Conservation (phyloP, 768 basidiomycete genomes). For the Calocera viscosa region DNA sequence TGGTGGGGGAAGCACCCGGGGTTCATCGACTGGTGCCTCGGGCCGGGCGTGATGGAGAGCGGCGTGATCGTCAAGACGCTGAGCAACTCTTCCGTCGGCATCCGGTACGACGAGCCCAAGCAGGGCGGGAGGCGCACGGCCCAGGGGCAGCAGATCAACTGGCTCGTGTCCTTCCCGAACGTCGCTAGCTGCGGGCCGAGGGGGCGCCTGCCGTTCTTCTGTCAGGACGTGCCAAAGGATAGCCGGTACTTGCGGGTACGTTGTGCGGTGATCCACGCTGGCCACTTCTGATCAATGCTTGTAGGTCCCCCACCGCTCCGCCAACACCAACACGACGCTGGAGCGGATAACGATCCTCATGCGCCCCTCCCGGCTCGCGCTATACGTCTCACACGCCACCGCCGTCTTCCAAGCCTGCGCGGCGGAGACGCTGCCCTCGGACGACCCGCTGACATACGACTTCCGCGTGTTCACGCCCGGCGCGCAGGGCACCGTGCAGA, state of each 20-base stretch:
- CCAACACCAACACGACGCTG: neutral
- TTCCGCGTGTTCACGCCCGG: neutral
- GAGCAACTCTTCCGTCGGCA: neutral
- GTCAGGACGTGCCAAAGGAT: slow-evolving; percentile 3
- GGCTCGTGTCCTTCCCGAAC: slow-evolving; percentile 11
- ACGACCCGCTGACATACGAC: neutral
- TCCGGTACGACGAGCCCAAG: neutral
- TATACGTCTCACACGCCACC: neutral
- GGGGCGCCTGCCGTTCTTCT: neutral
- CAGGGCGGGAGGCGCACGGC: neutral
- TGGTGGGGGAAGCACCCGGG: slow-evolving; percentile 11
- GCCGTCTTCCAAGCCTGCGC: neutral
- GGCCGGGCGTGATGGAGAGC: neutral
- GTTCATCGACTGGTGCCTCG: slow-evolving; percentile 12
- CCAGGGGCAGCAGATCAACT: slow-evolving; percentile 11
- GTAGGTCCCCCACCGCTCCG: slow-evolving; percentile 2
- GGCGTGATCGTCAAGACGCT: neutral
- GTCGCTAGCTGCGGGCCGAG: neutral
- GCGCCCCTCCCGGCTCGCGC: neutral
- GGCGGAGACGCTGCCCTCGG: neutral
- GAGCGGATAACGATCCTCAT: neutral
- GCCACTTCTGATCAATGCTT: neutral
- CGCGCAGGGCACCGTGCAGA: slow-evolving; percentile 2
- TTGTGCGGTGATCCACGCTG: neutral
- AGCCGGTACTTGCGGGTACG: neutral